A percentile compares a stretch with the other conserved stretches of the same genome.
These are phyloP conservation scores for Lepidopterella palustris DNA, from an alignment of 495 filamentous ascomycete species.

Conservation along the genomic window DNA sequence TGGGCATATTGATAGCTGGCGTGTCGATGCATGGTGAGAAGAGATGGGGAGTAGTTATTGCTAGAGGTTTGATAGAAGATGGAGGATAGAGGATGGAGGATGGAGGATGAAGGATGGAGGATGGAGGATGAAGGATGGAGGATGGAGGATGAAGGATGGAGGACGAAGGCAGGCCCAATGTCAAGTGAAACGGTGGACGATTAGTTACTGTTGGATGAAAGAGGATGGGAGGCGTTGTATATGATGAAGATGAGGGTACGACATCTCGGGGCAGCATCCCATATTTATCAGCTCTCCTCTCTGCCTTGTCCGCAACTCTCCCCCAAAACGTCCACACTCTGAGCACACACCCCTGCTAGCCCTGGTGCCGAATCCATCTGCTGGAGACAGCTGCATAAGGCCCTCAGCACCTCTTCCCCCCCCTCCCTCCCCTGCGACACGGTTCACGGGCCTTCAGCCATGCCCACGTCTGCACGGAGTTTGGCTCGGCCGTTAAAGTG, in stretches of 20 bases:
- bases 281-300: slow-evolving; percentile 27
- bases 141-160: no score
- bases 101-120: neutral
- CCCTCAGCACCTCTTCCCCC: slow-evolving; percentile 9
- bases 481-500: slow-evolving; percentile 26
- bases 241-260: neutral
- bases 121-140: no score
- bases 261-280: slow-evolving; percentile 12
- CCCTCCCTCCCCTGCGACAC: no score
- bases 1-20: slow-evolving; percentile 38
- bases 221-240: slow-evolving; percentile 1
- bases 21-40: slow-evolving; percentile 38
- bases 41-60: neutral
- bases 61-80: neutral
- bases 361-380: slow-evolving; percentile 23
- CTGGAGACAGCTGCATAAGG: slow-evolving; percentile 24
- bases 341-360: slow-evolving; percentile 23
- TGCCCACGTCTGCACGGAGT: slow-evolving; percentile 18
- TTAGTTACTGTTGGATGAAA: neutral
- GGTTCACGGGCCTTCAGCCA: slow-evolving; percentile 18
- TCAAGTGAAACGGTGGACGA: neutral
- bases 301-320: slow-evolving; percentile 14
- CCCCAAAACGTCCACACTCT: slow-evolving; percentile 16
- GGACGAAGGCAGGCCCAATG: neutral
- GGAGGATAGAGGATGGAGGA: neutral